These are phyloP conservation scores for Herpetospermum pedunculosum DNA, from an alignment of 306 rosid genomes.

Conservation along the genomic window DNA sequence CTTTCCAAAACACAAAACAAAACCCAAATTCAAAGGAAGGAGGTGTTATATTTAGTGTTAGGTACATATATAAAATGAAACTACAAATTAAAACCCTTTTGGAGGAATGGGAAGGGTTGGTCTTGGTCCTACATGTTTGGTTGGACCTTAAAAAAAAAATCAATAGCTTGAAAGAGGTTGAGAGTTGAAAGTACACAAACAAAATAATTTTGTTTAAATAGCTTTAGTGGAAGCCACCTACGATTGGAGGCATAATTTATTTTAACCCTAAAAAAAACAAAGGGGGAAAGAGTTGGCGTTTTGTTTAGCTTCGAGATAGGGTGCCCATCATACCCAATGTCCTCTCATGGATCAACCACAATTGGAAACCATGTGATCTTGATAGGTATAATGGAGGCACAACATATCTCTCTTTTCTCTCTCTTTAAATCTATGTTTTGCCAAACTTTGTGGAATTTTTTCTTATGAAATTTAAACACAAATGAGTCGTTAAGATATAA, in stretches of 20 bases:
- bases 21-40: too few species aligned
- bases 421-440: not conserved
- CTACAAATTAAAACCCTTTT: too few species aligned
- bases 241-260: not conserved
- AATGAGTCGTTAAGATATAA: too few species aligned
- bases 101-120: too few species aligned
- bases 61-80: too few species aligned
- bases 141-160: not conserved
- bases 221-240: constrained; percentile 5
- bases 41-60: too few species aligned
- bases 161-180: not conserved
- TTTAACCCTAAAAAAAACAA: not conserved
- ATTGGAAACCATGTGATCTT: constrained; percentile 36
- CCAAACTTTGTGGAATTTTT: not conserved
- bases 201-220: not conserved
- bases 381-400: constrained; percentile 37
- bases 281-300: not conserved
- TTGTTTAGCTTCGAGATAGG: constrained; percentile 18
- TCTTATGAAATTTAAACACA: too few species aligned
- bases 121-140: not conserved
- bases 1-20: too few species aligned
- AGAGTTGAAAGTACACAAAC: not conserved
- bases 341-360: constrained; percentile 28
- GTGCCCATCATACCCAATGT: constrained; percentile 26
- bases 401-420: constrained; percentile 10